Percentiles rank a stretch among this genome's conserved stretches.
These are phyloP conservation scores for Phytophthora gonapodyides DNA, from an alignment of 352 stramenopile genomes.

Conservation along the genomic window DNA sequence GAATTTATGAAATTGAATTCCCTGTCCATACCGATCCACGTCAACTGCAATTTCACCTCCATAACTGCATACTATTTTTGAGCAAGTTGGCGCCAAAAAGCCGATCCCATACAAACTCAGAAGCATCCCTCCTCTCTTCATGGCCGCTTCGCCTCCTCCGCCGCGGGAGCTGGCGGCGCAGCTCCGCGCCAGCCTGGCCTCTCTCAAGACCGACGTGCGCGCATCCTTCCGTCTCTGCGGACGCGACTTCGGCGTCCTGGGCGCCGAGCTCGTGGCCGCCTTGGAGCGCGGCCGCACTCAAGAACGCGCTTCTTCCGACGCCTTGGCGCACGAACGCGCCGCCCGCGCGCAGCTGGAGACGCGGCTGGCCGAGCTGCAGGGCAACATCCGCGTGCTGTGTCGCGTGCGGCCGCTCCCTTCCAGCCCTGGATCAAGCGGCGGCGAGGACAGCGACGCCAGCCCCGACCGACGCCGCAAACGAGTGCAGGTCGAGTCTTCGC, in stretches of 20 bases:
- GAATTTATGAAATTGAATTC: no score
- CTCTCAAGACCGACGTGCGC: constrained; percentile 69
- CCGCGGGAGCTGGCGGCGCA: constrained; percentile 35
- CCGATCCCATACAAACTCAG: no score
- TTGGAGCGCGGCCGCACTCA: constrained; percentile 42
- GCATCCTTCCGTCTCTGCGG: constrained; percentile 71
- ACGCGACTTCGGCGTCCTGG: constrained; percentile 73
- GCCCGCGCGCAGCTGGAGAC: constrained; percentile 49
- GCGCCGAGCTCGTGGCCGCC: constrained; percentile 57
- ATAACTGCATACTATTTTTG: no score
- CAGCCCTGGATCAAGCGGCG: constrained; percentile 18
- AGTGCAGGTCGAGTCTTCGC: constrained; percentile 36
- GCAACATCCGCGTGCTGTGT: constrained; percentile 79
- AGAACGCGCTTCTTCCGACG: constrained; percentile 40
- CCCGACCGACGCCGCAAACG: constrained; percentile 27
- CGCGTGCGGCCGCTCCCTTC: constrained; percentile 60
- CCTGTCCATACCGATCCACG: no score
- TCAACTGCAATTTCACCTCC: not conserved
- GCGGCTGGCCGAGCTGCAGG: constrained; percentile 52
- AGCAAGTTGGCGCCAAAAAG: no score
- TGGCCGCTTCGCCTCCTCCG: constrained; percentile 6
- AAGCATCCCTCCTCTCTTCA: not conserved
- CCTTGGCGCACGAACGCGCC: constrained; percentile 59
- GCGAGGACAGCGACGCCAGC: constrained; percentile 32
- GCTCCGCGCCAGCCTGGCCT: constrained; percentile 44